phyloP scores from a whole-genome alignment of 352 stramenopile species.

The Globisporangium yorkense region DNA sequence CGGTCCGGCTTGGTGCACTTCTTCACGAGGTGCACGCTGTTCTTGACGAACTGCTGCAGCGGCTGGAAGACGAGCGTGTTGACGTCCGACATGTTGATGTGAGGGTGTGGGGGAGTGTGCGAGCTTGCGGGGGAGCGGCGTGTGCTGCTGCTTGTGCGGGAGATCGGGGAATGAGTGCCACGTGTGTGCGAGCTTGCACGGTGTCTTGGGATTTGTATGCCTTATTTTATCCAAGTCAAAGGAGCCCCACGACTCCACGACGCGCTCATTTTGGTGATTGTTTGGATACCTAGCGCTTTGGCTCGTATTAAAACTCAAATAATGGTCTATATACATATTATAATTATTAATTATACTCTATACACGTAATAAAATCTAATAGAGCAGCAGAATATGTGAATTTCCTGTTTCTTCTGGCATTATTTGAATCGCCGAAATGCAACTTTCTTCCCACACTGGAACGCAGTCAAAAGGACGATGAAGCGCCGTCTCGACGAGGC shows the following conservation, averaged over 20 bases:
- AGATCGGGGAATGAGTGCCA: constrained; percentile 17
- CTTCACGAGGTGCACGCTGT: constrained; percentile 97
- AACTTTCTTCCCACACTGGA: not conserved
- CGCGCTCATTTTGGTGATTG: not conserved
- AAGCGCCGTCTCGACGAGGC: constrained; percentile 31
- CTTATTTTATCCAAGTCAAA: not conserved
- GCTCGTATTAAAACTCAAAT: not conserved
- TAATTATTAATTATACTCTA: not conserved
- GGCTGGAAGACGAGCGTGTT: constrained; percentile 94
- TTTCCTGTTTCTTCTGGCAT: not conserved
- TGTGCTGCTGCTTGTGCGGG: constrained; percentile 5
- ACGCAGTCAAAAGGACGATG: constrained; percentile 17
- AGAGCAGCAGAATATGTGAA: not conserved
- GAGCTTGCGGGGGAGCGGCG: too few relatives aligned
- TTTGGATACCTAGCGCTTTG: not conserved
- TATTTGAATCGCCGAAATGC: not conserved
- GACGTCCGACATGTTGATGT: constrained; percentile 72
- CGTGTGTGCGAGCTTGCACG: not conserved
- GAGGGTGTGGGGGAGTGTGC: not conserved
- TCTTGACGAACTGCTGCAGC: constrained; percentile 96
- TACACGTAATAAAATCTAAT: not conserved
- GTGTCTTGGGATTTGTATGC: not conserved
- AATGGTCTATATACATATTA: not conserved
- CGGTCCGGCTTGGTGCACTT: constrained; percentile 99
- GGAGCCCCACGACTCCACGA: not conserved